Evolutionary conservation across 2,329 filamentous ascomycete genomes (phyloP).

Genomic region (Epichloe coenophiala): DNA sequence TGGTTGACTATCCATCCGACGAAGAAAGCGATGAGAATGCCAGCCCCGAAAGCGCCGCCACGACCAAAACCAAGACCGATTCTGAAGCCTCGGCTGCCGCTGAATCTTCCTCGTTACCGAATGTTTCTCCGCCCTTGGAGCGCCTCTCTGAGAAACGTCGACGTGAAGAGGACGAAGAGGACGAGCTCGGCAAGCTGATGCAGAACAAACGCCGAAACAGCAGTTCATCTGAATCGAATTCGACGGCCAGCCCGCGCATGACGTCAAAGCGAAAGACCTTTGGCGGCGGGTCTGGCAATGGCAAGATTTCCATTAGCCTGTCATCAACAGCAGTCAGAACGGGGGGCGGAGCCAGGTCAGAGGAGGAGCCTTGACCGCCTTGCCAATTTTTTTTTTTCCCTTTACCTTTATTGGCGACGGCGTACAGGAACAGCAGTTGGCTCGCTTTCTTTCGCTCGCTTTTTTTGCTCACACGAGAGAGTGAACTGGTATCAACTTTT

Average conservation of each 20-base stretch:
- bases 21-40: conserved; percentile 54
- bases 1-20: conserved; percentile 89
- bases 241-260: conserved; percentile 20
- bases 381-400: not conserved
- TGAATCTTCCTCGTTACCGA: conserved; percentile 6
- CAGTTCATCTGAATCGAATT: conserved; percentile 32
- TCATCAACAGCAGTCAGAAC: conserved; percentile 31
- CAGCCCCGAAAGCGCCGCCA: conserved; percentile 35
- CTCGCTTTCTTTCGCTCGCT: not conserved
- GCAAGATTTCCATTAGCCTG: conserved; percentile 46
- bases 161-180: conserved; percentile 79
- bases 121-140: conserved; percentile 50
- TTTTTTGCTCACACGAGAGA: not conserved
- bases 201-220: conserved; percentile 49
- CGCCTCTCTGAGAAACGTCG: conserved; percentile 78
- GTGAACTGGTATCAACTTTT: not conserved
- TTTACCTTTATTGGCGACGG: conserved; percentile 6
- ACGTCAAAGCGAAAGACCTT: conserved; percentile 27
- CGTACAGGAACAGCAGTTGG: conserved; percentile 6
- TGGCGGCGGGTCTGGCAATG: conserved; percentile 25
- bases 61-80: conserved; percentile 17
- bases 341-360: conserved; percentile 24
- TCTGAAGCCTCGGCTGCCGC: conserved; percentile 21
- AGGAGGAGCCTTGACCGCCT: conserved; percentile 22
- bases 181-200: conserved; percentile 76